phyloP scores from a whole-genome alignment of 2,329 filamentous ascomycete species.

The Microdochium nivale region DNA sequence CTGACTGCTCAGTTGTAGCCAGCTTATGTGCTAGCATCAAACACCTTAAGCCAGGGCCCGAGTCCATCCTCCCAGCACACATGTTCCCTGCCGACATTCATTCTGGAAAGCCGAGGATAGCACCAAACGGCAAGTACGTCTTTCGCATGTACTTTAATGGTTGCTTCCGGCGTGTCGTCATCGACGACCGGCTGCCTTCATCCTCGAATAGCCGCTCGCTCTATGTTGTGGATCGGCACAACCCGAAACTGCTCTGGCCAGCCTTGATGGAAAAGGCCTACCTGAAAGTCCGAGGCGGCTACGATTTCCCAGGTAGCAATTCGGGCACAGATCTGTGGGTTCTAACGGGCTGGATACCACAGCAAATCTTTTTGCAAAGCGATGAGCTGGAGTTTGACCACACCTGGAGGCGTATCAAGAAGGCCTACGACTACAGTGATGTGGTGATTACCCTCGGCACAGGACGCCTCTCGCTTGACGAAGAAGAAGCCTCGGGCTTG shows the following conservation, averaged over 20 bases:
- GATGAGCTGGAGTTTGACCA: constrained; percentile 69
- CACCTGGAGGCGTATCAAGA: constrained; percentile 70
- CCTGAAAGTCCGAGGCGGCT: constrained; percentile 87
- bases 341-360: constrained; percentile 90
- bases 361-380: constrained; percentile 85
- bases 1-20: constrained; percentile 94
- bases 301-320: constrained; percentile 96
- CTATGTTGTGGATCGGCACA: constrained; percentile 79
- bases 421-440: constrained; percentile 67
- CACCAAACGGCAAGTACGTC: constrained; percentile 79
- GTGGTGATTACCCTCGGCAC: constrained; percentile 88
- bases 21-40: constrained; percentile 79
- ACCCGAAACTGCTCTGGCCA: constrained; percentile 80
- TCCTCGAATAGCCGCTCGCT: constrained; percentile 69
- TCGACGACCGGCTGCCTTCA: constrained; percentile 80
- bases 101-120: constrained; percentile 50
- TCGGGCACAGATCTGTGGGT: constrained; percentile 93
- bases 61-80: constrained; percentile 60
- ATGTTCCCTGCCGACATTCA: constrained; percentile 67
- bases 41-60: constrained; percentile 58
- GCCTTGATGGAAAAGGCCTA: constrained; percentile 94
- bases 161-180: constrained; percentile 74
- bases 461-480: constrained; percentile 65
- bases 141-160: constrained; percentile 95
- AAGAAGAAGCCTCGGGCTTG: constrained; percentile 74